Evolutionary conservation across 2,329 filamentous ascomycete genomes (phyloP).

Genomic region (Albophoma yamanashiensis): DNA sequence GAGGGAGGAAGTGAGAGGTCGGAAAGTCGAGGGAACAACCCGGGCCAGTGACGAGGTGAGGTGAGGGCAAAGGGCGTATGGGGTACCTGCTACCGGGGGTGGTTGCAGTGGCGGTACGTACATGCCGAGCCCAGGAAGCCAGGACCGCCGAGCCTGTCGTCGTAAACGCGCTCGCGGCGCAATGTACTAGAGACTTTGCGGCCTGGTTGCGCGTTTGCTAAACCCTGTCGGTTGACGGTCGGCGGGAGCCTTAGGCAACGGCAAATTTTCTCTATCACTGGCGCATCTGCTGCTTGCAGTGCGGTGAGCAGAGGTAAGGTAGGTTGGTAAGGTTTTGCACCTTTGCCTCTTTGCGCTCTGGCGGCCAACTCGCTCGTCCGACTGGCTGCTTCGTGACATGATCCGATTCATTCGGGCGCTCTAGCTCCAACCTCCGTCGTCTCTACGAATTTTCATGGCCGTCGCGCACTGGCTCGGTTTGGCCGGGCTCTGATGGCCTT

Average conservation of each 20-base stretch:
- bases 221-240: not conserved
- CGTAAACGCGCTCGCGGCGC: constrained; percentile 9
- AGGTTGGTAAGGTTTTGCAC: not conserved
- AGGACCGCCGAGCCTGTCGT: constrained; percentile 6
- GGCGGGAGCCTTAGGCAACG: not conserved
- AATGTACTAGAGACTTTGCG: constrained; percentile 13
- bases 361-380: not conserved
- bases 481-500: not conserved
- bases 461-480: constrained; percentile 4
- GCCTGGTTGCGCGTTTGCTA: constrained; percentile 10
- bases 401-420: constrained; percentile 6
- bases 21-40: constrained; percentile 9
- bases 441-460: not conserved
- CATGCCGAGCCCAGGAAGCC: not conserved
- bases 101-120: not conserved
- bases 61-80: constrained; percentile 2
- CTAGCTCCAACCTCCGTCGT: not conserved
- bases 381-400: not conserved
- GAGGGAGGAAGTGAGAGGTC: constrained; percentile 10
- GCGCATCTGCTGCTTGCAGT: not conserved
- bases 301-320: not conserved
- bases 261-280: not conserved
- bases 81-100: not conserved
- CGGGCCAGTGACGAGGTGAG: constrained; percentile 6
- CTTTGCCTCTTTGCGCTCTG: not conserved